phyloP scores from a whole-genome alignment of 495 filamentous ascomycete species.

The Cairneyella variabilis region DNA sequence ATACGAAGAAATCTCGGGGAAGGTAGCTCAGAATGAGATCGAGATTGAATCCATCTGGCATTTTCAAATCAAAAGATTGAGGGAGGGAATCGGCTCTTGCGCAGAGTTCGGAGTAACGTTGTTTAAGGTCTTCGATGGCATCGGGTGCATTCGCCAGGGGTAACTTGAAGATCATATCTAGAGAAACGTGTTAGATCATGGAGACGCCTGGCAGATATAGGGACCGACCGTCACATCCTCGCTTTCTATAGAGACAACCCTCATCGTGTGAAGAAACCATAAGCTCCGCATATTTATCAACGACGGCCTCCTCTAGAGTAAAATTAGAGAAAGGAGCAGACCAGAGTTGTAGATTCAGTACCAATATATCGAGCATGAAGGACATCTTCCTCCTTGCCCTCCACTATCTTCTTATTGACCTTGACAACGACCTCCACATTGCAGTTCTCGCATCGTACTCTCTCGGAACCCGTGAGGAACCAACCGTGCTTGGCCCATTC shows the following conservation, averaged over 20 bases:
- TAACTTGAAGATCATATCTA: conserved; percentile 41
- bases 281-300: conserved; percentile 69
- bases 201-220: background rate
- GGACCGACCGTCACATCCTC: conserved; percentile 71
- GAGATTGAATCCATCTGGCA: conserved; percentile 41
- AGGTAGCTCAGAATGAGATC: conserved; percentile 46
- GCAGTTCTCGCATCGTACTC: conserved; percentile 80
- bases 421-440: conserved; percentile 76
- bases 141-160: conserved; percentile 53
- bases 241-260: conserved; percentile 80
- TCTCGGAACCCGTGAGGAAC: conserved; percentile 77
- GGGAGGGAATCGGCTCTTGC: conserved; percentile 44
- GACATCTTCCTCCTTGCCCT: conserved; percentile 56
- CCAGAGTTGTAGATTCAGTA: conserved; percentile 8
- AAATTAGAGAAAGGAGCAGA: conserved; percentile 6
- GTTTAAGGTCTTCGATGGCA: conserved; percentile 51
- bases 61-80: conserved; percentile 47
- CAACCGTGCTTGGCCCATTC: conserved; percentile 95
- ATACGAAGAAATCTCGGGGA: conserved; percentile 35
- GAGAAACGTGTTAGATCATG: conserved; percentile 29
- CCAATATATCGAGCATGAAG: conserved; percentile 43
- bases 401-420: conserved; percentile 65
- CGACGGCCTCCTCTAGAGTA: conserved; percentile 56
- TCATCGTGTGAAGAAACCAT: conserved; percentile 76
- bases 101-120: conserved; percentile 56